A percentile compares a stretch with the other conserved stretches of the same genome.
These are phyloP conservation scores for Pholiota adiposa DNA, from an alignment of 1,284 basidiomycete genomes.

Conservation along the genomic window DNA sequence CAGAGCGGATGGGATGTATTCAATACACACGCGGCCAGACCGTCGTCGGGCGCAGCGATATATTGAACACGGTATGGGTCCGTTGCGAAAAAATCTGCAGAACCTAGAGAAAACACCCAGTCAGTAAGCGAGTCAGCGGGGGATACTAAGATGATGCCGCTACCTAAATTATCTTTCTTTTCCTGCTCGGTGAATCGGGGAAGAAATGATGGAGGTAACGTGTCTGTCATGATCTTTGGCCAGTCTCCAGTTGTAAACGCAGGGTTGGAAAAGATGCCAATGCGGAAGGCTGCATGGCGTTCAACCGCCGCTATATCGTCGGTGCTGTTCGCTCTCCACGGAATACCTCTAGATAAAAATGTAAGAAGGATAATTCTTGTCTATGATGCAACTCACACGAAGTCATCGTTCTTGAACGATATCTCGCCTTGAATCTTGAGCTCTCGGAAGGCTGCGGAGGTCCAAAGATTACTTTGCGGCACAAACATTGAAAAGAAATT, in stretches of 20 bases:
- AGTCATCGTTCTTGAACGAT: conserved; percentile 52
- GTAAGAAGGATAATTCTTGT: not conserved
- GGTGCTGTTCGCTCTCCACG: conserved; percentile 47
- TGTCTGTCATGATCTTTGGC: conserved; percentile 50
- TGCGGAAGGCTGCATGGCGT: conserved; percentile 48
- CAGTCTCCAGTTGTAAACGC: conserved; percentile 51
- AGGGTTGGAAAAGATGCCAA: conserved; percentile 49
- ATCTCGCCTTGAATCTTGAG: conserved; percentile 52
- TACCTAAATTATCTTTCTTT: conserved; percentile 44
- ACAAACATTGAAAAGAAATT: not conserved
- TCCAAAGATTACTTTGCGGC: not conserved
- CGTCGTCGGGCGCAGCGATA: conserved; percentile 43
- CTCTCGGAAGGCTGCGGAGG: conserved; percentile 46
- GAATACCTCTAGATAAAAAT: conserved; percentile 37
- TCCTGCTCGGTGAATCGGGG: conserved; percentile 49
- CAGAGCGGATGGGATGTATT: conserved; percentile 46
- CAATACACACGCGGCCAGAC: conserved; percentile 42
- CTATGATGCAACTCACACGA: conserved; percentile 35
- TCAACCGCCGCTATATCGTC: conserved; percentile 48
- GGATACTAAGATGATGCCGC: not conserved
- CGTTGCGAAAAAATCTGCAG: conserved; percentile 53
- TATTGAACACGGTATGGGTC: conserved; percentile 47
- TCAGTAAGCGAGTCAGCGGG: not conserved
- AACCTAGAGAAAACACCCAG: conserved; percentile 31
- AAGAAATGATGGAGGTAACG: conserved; percentile 43